Evolutionary conservation across 345 rosid genomes (phyloP).

Genomic region (Hypericum perforatum): DNA sequence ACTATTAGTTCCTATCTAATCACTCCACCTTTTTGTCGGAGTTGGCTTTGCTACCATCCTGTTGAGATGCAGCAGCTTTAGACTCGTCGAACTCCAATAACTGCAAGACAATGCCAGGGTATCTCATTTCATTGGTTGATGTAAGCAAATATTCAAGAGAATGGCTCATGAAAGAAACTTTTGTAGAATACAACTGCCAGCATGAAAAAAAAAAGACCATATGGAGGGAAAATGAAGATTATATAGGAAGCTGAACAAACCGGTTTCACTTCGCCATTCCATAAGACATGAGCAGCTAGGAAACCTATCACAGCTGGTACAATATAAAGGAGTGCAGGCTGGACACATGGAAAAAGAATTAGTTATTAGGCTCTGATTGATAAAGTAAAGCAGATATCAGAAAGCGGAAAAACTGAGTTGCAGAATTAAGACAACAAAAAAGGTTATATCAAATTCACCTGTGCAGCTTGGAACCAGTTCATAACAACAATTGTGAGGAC

Average conservation of each 20-base stretch:
- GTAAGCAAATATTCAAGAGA: neutral
- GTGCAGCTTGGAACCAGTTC: conserved; percentile 99
- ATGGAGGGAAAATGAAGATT: neutral
- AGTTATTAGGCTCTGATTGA: no score
- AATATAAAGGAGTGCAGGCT: conserved; percentile 96
- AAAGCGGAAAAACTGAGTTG: neutral
- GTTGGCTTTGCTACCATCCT: neutral
- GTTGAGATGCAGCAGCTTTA: conserved; percentile 15
- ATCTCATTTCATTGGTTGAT: neutral
- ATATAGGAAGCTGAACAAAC: conserved; percentile 31
- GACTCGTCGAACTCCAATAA: conserved; percentile 88
- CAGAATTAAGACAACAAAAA: neutral
- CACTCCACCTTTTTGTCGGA: no score
- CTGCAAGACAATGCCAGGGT: conserved; percentile 27
- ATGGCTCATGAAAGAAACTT: neutral
- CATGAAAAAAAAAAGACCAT: neutral
- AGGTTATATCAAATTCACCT: conserved; percentile 31
- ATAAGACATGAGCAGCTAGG: conserved; percentile 79
- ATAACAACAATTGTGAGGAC: conserved; percentile 83
- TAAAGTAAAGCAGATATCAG: no score
- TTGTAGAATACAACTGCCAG: neutral
- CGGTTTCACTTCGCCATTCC: conserved; percentile 93
- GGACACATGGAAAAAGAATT: conserved; percentile 15
- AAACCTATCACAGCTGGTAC: conserved; percentile 90
- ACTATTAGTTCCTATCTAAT: no score